Percentiles rank a stretch among this genome's conserved stretches.
Conservation (phyloP, 805 yeast genomes). For the Candida peoriensis region DNA sequence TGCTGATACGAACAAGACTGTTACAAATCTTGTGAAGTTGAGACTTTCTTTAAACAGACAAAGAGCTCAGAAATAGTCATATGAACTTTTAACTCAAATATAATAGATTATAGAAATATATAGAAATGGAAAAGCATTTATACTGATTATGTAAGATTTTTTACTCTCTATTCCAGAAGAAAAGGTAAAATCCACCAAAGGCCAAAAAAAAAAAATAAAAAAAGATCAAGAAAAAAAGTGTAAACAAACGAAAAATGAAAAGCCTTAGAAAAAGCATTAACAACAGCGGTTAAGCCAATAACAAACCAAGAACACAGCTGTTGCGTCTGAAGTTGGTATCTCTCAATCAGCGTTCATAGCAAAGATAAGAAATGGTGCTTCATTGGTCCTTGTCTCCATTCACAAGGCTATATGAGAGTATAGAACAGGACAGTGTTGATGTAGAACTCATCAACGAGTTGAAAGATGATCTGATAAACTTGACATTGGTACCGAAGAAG, state of each 20-base stretch:
- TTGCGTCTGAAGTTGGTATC: not conserved
- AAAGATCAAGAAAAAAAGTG: slow-evolving; percentile 5
- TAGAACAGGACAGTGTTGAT: slow-evolving; percentile 13
- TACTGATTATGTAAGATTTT: not conserved
- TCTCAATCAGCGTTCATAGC: not conserved
- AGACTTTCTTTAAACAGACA: slow-evolving; percentile 22
- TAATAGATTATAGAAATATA: slow-evolving; percentile 1
- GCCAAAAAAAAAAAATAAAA: too few relatives aligned
- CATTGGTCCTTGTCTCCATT: slow-evolving; percentile 21
- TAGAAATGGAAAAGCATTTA: too few relatives aligned
- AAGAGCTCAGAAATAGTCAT: slow-evolving; percentile 1
- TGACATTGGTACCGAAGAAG: slow-evolving; percentile 39
- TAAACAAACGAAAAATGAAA: slow-evolving; percentile 5
- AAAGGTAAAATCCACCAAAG: too few relatives aligned
- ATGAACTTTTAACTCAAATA: too few relatives aligned
- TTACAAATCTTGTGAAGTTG: slow-evolving; percentile 29
- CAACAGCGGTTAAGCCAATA: too few relatives aligned
- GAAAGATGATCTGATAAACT: slow-evolving; percentile 38
- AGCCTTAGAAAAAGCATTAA: not conserved
- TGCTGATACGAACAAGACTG: slow-evolving; percentile 28
- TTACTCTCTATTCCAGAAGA: not conserved
- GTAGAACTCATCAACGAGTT: slow-evolving; percentile 23
- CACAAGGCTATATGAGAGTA: slow-evolving; percentile 12
- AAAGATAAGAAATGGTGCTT: slow-evolving; percentile 8
- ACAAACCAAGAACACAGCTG: not conserved